phyloP scores from a whole-genome alignment of 352 stramenopile genomes.

The Globisporangium apiculatum region DNA sequence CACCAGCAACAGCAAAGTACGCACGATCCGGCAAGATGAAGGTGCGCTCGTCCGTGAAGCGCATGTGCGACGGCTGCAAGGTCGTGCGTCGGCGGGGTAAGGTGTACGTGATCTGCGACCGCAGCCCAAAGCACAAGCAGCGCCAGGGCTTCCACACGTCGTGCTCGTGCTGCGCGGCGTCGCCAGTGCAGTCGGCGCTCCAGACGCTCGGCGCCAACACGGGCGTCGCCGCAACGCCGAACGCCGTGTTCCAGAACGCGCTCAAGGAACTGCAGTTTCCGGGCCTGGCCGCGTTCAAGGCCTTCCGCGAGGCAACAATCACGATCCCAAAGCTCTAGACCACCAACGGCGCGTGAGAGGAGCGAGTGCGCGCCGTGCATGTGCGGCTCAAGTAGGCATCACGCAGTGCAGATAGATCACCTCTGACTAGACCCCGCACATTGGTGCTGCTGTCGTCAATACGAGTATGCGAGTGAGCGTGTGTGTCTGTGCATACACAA shows the following conservation, averaged over 20 bases:
- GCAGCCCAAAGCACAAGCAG: constrained; percentile 91
- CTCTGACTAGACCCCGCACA: no score
- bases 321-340: constrained; percentile 60
- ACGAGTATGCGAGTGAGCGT: no score
- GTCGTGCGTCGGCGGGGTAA: constrained; percentile 80
- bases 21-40: constrained; percentile 56
- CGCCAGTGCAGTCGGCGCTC: constrained; percentile 16
- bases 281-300: constrained; percentile 63
- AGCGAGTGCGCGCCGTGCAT: background rate
- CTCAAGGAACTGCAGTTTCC: constrained; percentile 94
- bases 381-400: background rate
- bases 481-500: no score
- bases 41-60: constrained; percentile 87
- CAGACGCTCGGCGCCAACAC: constrained; percentile 10
- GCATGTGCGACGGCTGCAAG: constrained; percentile 90
- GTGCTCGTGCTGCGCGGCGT: constrained; percentile 27
- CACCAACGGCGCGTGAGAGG: constrained; percentile 4
- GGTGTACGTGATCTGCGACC: constrained; percentile 89
- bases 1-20: constrained; percentile 5
- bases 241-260: constrained; percentile 89
- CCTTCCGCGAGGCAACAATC: constrained; percentile 69
- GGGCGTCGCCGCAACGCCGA: constrained; percentile 62
- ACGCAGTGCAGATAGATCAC: no score
- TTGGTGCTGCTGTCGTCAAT: no score
- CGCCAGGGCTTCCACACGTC: constrained; percentile 89